These are phyloP conservation scores for Penstemon newberryi DNA, from an alignment of 257 asterid species.

Conservation along the genomic window DNA sequence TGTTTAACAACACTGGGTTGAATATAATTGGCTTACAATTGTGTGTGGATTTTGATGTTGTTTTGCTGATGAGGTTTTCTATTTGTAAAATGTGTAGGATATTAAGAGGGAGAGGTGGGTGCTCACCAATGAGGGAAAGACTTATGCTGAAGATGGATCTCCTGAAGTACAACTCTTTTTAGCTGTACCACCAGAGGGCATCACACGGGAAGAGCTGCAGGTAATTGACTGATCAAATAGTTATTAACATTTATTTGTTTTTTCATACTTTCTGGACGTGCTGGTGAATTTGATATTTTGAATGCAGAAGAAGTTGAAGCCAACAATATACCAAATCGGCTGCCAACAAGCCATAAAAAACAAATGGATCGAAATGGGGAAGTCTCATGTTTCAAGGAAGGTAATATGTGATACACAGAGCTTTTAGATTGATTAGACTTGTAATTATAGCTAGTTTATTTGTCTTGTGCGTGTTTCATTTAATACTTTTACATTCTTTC, in stretches of 20 bases:
- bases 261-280: constrained; percentile 2
- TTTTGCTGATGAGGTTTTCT: constrained; percentile 17
- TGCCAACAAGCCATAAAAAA: constrained; percentile 85
- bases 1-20: not conserved
- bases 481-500: not conserved
- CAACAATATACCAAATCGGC: constrained; percentile 74
- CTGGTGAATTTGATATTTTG: constrained; percentile 27
- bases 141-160: constrained; percentile 70
- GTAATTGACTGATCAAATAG: constrained; percentile 37
- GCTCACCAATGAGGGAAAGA: constrained; percentile 76
- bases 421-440: constrained; percentile 18
- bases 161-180: constrained; percentile 80
- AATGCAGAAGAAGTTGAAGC: constrained; percentile 67
- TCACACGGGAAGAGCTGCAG: constrained; percentile 71
- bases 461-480: not conserved
- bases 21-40: constrained; percentile 13
- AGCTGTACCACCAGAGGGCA: constrained; percentile 81
- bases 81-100: constrained; percentile 52
- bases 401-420: constrained; percentile 36
- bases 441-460: constrained; percentile 5
- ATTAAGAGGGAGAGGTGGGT: constrained; percentile 81
- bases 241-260: not conserved
- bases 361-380: constrained; percentile 85
- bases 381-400: constrained; percentile 73
- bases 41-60: constrained; percentile 20